These are phyloP conservation scores for Colletotrichum phormii DNA, from an alignment of 2,329 filamentous ascomycete genomes.

Conservation along the genomic window DNA sequence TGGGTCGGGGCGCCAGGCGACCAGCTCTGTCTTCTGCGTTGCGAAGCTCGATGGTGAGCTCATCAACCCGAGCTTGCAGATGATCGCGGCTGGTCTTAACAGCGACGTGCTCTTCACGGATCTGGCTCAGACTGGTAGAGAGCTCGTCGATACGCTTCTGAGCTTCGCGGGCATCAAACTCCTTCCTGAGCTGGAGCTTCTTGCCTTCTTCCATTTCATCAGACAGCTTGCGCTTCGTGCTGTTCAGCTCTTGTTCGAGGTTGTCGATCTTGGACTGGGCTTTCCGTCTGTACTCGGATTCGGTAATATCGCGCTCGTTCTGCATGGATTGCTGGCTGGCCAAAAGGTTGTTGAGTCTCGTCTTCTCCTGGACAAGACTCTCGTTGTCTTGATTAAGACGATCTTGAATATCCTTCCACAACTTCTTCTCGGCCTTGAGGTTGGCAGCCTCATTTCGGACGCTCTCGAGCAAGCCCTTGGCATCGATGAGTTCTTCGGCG, in stretches of 20 bases:
- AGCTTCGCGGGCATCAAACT: constrained; percentile 88
- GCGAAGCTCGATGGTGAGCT: constrained; percentile 87
- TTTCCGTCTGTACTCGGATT: constrained; percentile 84
- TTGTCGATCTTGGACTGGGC: constrained; percentile 82
- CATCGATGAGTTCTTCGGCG: constrained; percentile 91
- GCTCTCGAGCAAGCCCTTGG: constrained; percentile 83
- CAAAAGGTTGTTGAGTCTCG: constrained; percentile 84
- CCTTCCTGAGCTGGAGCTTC: constrained; percentile 84
- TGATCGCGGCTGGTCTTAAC: constrained; percentile 91
- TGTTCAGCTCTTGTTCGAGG: constrained; percentile 81
- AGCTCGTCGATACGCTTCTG: constrained; percentile 95
- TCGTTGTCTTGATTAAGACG: constrained; percentile 91
- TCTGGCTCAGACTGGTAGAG: constrained; percentile 80
- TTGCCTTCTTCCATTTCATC: constrained; percentile 87
- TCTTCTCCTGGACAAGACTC: constrained; percentile 83
- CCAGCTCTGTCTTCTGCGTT: constrained; percentile 90
- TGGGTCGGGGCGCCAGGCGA: constrained; percentile 83
- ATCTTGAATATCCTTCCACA: constrained; percentile 94
- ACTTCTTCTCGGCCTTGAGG: constrained; percentile 91
- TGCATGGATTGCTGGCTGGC: constrained; percentile 88
- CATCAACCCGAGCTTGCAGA: constrained; percentile 87
- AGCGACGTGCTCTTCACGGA: constrained; percentile 87
- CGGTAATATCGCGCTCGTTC: constrained; percentile 89
- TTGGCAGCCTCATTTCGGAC: constrained; percentile 92
- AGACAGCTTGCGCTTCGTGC: constrained; percentile 84